phyloP scores from a whole-genome alignment of 352 stramenopile species.

The Phytophthora uliginosa region DNA sequence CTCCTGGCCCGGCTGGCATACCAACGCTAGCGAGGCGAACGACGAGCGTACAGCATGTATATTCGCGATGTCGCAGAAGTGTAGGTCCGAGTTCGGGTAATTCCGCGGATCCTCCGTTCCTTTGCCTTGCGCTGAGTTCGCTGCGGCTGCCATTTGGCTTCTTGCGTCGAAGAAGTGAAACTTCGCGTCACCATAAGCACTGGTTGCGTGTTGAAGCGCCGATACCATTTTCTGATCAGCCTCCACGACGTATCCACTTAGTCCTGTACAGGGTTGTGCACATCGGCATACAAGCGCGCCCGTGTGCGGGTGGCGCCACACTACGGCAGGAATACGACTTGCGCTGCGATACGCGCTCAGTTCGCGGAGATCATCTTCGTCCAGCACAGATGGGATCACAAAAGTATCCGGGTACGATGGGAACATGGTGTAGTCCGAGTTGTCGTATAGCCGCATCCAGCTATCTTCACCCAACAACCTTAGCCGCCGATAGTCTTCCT shows the following conservation, averaged over 20 bases:
- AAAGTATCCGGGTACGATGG: conserved; percentile 96
- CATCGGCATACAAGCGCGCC: conserved; percentile 92
- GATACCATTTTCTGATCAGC: conserved; percentile 86
- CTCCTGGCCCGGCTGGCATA: conserved; percentile 86
- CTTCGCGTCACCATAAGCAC: conserved; percentile 63
- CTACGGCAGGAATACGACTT: conserved; percentile 94
- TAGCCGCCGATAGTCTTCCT: conserved; percentile 84
- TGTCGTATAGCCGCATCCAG: conserved; percentile 90
- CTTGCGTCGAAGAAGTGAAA: conserved; percentile 91
- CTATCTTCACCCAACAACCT: conserved; percentile 84
- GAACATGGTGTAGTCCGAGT: conserved; percentile 91
- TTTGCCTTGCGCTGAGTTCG: conserved; percentile 90
- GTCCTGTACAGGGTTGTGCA: conserved; percentile 84
- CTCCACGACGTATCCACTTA: conserved; percentile 86
- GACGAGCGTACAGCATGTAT: conserved; percentile 98
- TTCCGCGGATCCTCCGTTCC: conserved; percentile 94
- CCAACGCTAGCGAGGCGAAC: conserved; percentile 75
- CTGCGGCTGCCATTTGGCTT: conserved; percentile 87
- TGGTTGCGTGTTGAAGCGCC: conserved; percentile 77
- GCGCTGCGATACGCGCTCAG: conserved; percentile 95
- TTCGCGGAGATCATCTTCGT: conserved; percentile 91
- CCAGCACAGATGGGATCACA: conserved; percentile 93
- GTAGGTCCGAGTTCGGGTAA: conserved; percentile 96
- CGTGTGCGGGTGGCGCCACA: conserved; percentile 94
- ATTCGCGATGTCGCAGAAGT: conserved; percentile 99